phyloP scores from a whole-genome alignment of 768 basidiomycete genomes.

The Pholiota conissans region DNA sequence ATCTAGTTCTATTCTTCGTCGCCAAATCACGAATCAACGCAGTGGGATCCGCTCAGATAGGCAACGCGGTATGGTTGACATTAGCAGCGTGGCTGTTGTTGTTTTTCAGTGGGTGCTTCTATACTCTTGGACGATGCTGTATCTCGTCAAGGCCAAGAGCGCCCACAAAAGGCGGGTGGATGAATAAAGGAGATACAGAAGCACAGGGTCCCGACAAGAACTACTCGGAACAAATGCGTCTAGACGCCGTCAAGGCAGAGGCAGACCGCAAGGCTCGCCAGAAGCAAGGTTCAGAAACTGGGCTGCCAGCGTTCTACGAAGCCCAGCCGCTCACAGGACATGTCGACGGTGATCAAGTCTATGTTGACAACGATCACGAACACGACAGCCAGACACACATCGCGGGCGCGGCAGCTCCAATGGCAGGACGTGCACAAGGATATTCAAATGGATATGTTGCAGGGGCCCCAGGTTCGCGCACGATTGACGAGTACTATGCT shows the following conservation, averaged over 20 bases:
- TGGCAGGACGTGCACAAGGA: conserved; percentile 27
- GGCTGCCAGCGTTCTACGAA: conserved; percentile 77
- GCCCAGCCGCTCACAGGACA: conserved; percentile 67
- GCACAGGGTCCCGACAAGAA: conserved; percentile 22
- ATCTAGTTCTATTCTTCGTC: conserved; percentile 87
- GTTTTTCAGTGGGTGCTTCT: conserved; percentile 91
- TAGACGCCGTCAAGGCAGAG: conserved; percentile 87
- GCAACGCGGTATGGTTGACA: conserved; percentile 91
- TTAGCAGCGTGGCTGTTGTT: conserved; percentile 83
- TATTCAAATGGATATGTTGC: conserved; percentile 66
- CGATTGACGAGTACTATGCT: conserved; percentile 74
- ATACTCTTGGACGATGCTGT: conserved; percentile 82
- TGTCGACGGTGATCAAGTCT: conserved; percentile 56
- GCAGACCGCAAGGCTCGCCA: conserved; percentile 78
- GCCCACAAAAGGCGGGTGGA: conserved; percentile 36
- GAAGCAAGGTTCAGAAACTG: conserved; percentile 52
- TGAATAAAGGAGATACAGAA: conserved; percentile 31
- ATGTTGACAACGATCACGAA: conserved; percentile 48
- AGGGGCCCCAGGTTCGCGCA: conserved; percentile 61
- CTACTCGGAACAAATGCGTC: conserved; percentile 66
- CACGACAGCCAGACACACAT: conserved; percentile 22
- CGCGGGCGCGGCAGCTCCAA: conserved; percentile 30
- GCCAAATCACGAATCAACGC: conserved; percentile 82
- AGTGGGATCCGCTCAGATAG: conserved; percentile 78
- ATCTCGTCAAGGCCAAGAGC: conserved; percentile 46